A percentile compares a stretch with the other conserved stretches of the same genome.
Conservation (phyloP, 192 early-diverging fungal species). For the Dimargaris xerosporica region DNA sequence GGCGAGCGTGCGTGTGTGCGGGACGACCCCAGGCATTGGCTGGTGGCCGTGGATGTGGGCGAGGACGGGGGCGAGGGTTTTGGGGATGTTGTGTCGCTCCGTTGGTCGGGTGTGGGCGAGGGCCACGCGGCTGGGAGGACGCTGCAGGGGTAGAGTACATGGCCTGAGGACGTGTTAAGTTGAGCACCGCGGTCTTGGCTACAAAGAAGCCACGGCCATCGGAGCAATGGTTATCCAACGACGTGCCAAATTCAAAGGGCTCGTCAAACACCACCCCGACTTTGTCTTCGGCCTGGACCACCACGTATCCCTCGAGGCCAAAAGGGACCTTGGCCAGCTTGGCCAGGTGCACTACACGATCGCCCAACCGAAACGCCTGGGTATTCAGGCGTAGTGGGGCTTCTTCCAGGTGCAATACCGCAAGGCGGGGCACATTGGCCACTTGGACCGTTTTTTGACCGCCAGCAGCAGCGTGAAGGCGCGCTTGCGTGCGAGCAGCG, state of each 20-base stretch:
- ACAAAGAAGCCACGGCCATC: conserved; percentile 58
- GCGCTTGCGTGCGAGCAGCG: conserved; percentile 15
- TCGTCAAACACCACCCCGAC: conserved; percentile 83
- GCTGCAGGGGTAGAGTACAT: too few relatives aligned
- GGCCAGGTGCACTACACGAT: conserved; percentile 64
- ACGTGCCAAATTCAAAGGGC: conserved; percentile 60
- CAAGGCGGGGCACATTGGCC: conserved; percentile 24
- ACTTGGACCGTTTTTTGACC: conserved; percentile 18
- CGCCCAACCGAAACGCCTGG: conserved; percentile 74
- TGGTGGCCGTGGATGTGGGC: too few relatives aligned
- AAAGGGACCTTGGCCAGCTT: conserved; percentile 62
- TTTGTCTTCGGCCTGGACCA: conserved; percentile 55
- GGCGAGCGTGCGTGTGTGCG: too few relatives aligned
- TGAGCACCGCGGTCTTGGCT: conserved; percentile 44
- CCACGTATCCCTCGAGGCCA: conserved; percentile 68
- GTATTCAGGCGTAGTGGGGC: conserved; percentile 47
- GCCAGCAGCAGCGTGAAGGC: conserved; percentile 15
- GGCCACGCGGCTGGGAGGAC: too few relatives aligned
- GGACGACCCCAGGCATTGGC: too few relatives aligned
- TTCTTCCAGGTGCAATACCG: conserved; percentile 67
- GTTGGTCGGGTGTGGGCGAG: too few relatives aligned
- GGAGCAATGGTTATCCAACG: conserved; percentile 64
- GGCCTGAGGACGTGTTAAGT: conserved; percentile 45
- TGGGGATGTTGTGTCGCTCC: too few relatives aligned
- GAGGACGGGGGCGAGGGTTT: too few relatives aligned